Percentiles rank a stretch among this genome's conserved stretches.
These are phyloP conservation scores for Pythium phragmitis DNA, from an alignment of 352 stramenopile genomes.

Conservation along the genomic window DNA sequence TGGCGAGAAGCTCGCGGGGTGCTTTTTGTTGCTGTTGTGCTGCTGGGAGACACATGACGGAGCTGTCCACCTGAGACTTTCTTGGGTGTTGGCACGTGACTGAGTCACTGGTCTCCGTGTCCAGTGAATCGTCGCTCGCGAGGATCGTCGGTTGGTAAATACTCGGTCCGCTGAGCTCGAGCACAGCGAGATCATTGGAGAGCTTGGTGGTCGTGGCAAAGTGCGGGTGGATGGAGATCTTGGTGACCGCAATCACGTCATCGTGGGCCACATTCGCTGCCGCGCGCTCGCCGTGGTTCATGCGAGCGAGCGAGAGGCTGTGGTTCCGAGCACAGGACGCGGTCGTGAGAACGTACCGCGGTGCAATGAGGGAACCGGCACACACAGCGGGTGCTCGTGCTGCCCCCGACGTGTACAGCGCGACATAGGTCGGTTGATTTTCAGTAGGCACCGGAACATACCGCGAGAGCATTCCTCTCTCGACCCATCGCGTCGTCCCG, in stretches of 20 bases:
- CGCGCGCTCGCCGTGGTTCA: constrained; percentile 13
- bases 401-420: constrained; percentile 13
- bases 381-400: constrained; percentile 7
- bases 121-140: constrained; percentile 18
- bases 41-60: constrained; percentile 20
- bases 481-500: constrained; percentile 7
- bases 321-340: constrained; percentile 26
- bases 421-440: constrained; percentile 17
- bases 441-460: not conserved
- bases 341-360: constrained; percentile 21
- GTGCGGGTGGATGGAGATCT: constrained; percentile 17
- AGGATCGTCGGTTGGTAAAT: constrained; percentile 30
- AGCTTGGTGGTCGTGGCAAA: constrained; percentile 22
- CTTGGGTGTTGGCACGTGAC: constrained; percentile 6
- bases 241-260: constrained; percentile 12
- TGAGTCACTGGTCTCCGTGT: not conserved
- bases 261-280: constrained; percentile 2
- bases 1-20: not conserved
- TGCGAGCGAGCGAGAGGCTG: constrained; percentile 7
- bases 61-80: constrained; percentile 14
- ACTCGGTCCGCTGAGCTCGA: constrained; percentile 21
- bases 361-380: constrained; percentile 27
- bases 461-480: not conserved
- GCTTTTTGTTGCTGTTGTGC: not conserved
- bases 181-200: constrained; percentile 26